Base-by-base conservation (phyloP, 2,329 filamentous ascomycete species). In the Paraconiothyrium sp. region DNA sequence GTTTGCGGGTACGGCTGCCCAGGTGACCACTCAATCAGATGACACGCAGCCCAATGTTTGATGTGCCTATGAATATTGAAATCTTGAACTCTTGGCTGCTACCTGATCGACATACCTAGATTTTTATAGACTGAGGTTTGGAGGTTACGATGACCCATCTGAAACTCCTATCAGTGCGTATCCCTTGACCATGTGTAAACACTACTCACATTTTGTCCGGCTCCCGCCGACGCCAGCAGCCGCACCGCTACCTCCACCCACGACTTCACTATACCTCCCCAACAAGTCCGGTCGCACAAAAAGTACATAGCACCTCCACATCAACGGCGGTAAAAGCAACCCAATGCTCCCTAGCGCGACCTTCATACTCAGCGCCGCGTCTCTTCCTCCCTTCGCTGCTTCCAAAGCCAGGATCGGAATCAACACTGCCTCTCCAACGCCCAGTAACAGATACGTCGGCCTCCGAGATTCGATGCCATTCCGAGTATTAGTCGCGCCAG, bases 301-400 rank as follows among this genome's bases (percentile, higher is more conserved):
- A 24, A 73, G 43, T 44, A 72, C 67, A 59, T 70, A 73, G 10
- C 65, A 9, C 46, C 72, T 72, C 72, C 71, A 74, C 4, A 69
- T n/a, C 49, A 74, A 43, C 48, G 62, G 64, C 32, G 68, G 69
- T 24, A 64, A 50, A 35, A 73, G 54, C 59, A 63, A 60, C 20
- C 60, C 68, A 39, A 71, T 64, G 58, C 65, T 61, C 6, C 54
- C 60, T 0, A 60, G 51, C 11, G 66, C 72, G 4, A 67, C 66
- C 44, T 54, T 66, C 24, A 60, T 63, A 34, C 67, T 72, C 1
- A 74, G 16, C 27, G 69, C 69, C n/a, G 68, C 68, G 34, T 64
- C 62, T 35, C 39, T 50, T 0, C 63, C 60, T 13, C 65, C 66
- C 30, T 72, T 65, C 50, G 63, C 34, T 55, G 65, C 59, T 51